Base-by-base conservation (phyloP, 441 rosid genomes). In the Erodium trifolium region DNA sequence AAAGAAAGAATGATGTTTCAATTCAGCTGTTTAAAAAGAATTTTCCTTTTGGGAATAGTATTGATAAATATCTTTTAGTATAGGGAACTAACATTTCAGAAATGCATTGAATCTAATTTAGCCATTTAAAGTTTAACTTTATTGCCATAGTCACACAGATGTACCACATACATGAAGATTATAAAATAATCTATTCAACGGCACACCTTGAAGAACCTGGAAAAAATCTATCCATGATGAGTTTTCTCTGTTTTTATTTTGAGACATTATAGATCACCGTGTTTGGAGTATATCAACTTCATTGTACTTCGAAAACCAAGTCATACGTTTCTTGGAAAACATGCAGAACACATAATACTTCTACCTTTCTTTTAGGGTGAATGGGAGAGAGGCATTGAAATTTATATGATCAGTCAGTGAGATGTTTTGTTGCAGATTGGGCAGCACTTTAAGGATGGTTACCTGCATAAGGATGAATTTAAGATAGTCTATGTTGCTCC, bases 401-500 rank as follows among this genome's bases (percentile, higher is more conserved):
- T 39, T 63, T 37, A 35, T 72, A 34, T 9, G 53, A 67, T 31
- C 45, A 39, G 62, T 35, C 39, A 64, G 23, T 68, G 39, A 41
- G 43, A 14, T 72, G 34, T 31, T 68, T 45, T 77, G 72, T 78
- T 74, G 77, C 86, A 93, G 98, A 89, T 93, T 77, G 89, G 90
- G 74, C 96, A 91, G 76, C 98, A 93, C 78, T 93, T 93, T 85
- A 91, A 75, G 83, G 97, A 91, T 77, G 98, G 97, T 57, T 93
- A 83, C 82, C 82, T 91, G 85, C 98, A 93, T 75, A 93, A 91
- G 81, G 84, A 89, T 68, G 90, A 93, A 79, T 93, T 93, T 79
- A 93, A 93, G 90, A 93, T 93, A 71, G 95, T 93, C 82, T 93
- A 91, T 82, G 97, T 93, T 71, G 97, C 98, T 82, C 98, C 98